Base-by-base conservation (phyloP, 2,329 filamentous ascomycete species). In the Penicillium crustosum region DNA sequence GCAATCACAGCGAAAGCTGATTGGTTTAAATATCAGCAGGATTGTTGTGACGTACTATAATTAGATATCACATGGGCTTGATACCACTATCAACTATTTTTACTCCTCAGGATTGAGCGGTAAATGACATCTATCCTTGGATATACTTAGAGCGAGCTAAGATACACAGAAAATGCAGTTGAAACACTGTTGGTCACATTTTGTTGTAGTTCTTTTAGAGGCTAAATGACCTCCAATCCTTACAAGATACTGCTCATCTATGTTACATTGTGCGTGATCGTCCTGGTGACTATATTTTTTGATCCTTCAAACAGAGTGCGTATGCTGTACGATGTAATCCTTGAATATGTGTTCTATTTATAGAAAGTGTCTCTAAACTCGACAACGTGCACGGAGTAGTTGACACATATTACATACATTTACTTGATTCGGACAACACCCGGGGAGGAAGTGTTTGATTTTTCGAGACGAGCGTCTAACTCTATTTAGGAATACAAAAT, bases 1-100 rank as follows among this genome's bases (percentile, higher is more conserved):
- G 31, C 21, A 68, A n/a, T n/a, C 42, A 29, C n/a, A 17, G 19
- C 13, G 45, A 48, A 35, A 35, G 8, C 21, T 55, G 12, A 55
- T 51, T 55, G 53, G 53, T 17, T 19, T 39, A 9, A 39, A 19
- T 17, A 13, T 44, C n/a, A 10, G 23, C 42, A 44, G 23, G 42
- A 44, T 44, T 3, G 15, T 43, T 25, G 15, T 2, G 41, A n/a
- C 25, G n/a, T 25, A 15, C 50, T 53, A 53, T 45, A 45, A 27
- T 53, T 53, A 53, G 50, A 45, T 35, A 27, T 21, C 17, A 45
- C 29, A 53, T 23, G 39, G 21, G 7, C 1, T 13, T 29, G 6
- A 13, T 23, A 39, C 21, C 10, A 21, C 27, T 33, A 25, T 52
- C 21, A 27, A 21, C 23, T 35, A 53, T 27, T 45, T 47, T 44